Evolutionary conservation across 805 yeast genomes (phyloP), one percentile per base, ranked within the genome.

Genomic region (Myxozyma kluyveri): DNA sequence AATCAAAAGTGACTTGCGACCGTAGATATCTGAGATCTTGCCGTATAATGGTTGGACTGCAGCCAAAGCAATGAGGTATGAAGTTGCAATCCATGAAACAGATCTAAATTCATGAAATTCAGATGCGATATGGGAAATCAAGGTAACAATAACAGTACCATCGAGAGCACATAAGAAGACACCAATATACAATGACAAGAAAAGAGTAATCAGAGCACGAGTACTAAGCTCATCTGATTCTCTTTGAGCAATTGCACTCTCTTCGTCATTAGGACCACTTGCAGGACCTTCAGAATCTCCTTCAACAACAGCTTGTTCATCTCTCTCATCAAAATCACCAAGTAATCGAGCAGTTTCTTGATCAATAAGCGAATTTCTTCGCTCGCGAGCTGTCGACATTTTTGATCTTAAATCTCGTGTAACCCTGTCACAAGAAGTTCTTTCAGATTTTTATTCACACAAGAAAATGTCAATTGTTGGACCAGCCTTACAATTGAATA

Each of bases 1-100:
- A 23, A 54, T 10, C 7, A 56, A 40, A n/a, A 54, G 41, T 21
- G 57, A 52, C 31, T 54, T 54, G 21, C 60, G 58, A 17, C 60
- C 60, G 40, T 56, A 56, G 24, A 56, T 53, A 42, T 56, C 60
- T 14, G 57, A 52, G 29, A 84, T 69, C 52, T 83, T 78, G 4
- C 93, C 93, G 52, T 81, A 83, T 26, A 86, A 65, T 0, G 90
- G 93, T 68, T 86, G 93, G 67, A 84, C 84, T 1, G 88, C 86
- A 2, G 87, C 79, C 53, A 79, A 79, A 0, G 91, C 81, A 23
- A 86, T 70, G 26, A 87, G 70, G 51, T 84, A 83, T 1, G 87
- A 78, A 0, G 90, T 81, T 2, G 89, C 90, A 2, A 86, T 84
- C 91, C 91, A 85, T 1, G 82, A 69, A 2, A 81, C 70, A 7